phyloP scores from a whole-genome alignment of 371 early-diverging fungal genomes.

The Lichtheimia ornata region DNA sequence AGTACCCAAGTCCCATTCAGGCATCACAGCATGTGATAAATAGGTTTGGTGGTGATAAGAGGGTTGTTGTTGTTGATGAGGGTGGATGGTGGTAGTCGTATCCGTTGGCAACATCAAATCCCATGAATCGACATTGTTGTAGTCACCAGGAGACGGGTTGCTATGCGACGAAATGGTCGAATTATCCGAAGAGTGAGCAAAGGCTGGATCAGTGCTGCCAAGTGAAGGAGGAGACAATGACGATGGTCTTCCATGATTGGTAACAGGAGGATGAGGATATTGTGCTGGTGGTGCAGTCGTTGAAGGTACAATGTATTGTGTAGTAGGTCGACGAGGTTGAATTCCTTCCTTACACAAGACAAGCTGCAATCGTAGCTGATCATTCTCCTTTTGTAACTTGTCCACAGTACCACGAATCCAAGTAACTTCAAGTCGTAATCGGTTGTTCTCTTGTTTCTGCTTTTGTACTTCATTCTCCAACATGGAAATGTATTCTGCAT shows the following conservation, averaged over 20 bases:
- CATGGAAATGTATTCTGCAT: slow-evolving; percentile 72
- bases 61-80: not conserved
- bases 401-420: slow-evolving; percentile 32
- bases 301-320: not conserved
- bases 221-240: slow-evolving; percentile 16
- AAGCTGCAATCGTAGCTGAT: slow-evolving; percentile 35
- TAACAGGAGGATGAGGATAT: not conserved
- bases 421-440: slow-evolving; percentile 56
- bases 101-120: slow-evolving; percentile 18
- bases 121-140: slow-evolving; percentile 23
- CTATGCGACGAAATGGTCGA: slow-evolving; percentile 27
- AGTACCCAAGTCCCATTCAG: slow-evolving; percentile 38
- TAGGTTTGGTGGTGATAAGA: slow-evolving; percentile 23
- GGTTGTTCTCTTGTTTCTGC: slow-evolving; percentile 53
- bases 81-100: not conserved
- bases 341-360: slow-evolving; percentile 21
- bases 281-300: not conserved
- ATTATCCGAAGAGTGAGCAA: slow-evolving; percentile 10
- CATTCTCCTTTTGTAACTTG: slow-evolving; percentile 35
- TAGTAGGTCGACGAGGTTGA: slow-evolving; percentile 5
- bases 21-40: slow-evolving; percentile 42
- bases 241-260: slow-evolving; percentile 1
- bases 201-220: slow-evolving; percentile 6
- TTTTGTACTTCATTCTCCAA: slow-evolving; percentile 63
- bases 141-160: slow-evolving; percentile 23